Base-by-base conservation (phyloP, 1,284 basidiomycete species). In the Rhodotorula glutinis region DNA sequence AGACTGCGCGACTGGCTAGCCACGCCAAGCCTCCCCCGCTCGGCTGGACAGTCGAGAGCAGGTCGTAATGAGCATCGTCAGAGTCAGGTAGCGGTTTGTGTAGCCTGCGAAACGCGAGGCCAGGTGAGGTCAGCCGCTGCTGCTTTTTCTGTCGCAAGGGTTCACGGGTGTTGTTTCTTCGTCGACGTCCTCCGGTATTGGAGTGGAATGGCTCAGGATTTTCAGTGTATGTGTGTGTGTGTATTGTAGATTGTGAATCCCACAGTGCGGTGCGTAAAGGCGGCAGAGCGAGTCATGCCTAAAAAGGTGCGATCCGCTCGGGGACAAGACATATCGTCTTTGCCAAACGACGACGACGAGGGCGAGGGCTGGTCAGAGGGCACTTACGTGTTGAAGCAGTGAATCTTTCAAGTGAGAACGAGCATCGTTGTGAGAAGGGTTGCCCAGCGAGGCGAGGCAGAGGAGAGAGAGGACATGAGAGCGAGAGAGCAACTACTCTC, bases 161-260 rank as follows among this genome's bases (percentile, higher is more conserved):
- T n/a, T n/a, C n/a, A n/a, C n/a, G n/a, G n/a, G n/a, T n/a, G n/a
- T n/a, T n/a, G n/a, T n/a, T n/a, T n/a, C n/a, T n/a, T n/a, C n/a
- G n/a, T n/a, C n/a, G n/a, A n/a, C n/a, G n/a, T n/a, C n/a, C n/a
- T n/a, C n/a, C n/a, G n/a, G n/a, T n/a, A n/a, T n/a, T n/a, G n/a
- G n/a, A n/a, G n/a, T n/a, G 25, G 47, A 49, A n/a, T 51, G 49
- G 49, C 49, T 51, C 49, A 51, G 49, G 49, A 51, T 51, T 51
- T 51, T 51, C 49, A 51, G 49, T 51, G 49, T 51, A 47, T 51
- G 47, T 49, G 49, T 51, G 49, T 51, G 23, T 51, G 47, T 49
- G 25, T 51, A n/a, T 51, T 25, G n/a, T 51, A 47, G n/a, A n/a
- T n/a, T 47, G 23, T 51, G 25, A 49, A 11, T 23, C 49, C 49